phyloP scores from a whole-genome alignment of 106 monocot genomes.

The Phalaenopsis aphrodite region DNA sequence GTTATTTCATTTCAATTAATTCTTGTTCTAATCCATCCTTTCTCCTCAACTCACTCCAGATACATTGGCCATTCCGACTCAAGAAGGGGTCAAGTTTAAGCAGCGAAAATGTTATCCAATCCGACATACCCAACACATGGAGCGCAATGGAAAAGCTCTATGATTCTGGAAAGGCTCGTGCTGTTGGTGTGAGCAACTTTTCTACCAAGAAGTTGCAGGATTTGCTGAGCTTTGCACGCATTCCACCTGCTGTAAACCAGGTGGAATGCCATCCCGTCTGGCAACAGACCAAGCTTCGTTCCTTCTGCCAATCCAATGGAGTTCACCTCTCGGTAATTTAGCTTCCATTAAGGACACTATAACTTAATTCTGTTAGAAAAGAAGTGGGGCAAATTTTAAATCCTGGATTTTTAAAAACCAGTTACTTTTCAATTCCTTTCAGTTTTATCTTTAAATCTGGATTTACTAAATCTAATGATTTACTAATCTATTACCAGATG shows the following conservation, averaged over 20 bases:
- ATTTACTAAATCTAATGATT: too few relatives aligned
- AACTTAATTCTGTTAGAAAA: too few relatives aligned
- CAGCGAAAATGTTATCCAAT: constrained; percentile 35
- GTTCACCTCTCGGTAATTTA: constrained; percentile 54
- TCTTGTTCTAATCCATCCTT: neutral
- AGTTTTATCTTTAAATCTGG: too few relatives aligned
- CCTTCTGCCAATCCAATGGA: constrained; percentile 45
- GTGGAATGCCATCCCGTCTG: constrained; percentile 78
- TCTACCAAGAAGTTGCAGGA: constrained; percentile 60
- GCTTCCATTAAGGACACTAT: neutral
- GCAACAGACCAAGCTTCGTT: constrained; percentile 58
- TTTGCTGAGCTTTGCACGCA: constrained; percentile 35
- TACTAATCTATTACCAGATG: too few relatives aligned
- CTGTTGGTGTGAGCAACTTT: constrained; percentile 81
- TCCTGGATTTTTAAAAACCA: too few relatives aligned
- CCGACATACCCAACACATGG: constrained; percentile 66
- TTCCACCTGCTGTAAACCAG: constrained; percentile 66
- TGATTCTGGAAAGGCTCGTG: constrained; percentile 60
- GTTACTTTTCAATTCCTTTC: too few relatives aligned
- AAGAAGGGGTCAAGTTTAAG: constrained; percentile 44
- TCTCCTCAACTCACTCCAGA: constrained; percentile 14
- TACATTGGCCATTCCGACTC: constrained; percentile 48
- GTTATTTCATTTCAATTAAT: neutral
- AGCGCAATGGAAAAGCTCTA: constrained; percentile 60
- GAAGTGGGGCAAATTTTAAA: too few relatives aligned